Base-by-base conservation (phyloP, 176 grass and related monocot species). In the Pharus latifolius region DNA sequence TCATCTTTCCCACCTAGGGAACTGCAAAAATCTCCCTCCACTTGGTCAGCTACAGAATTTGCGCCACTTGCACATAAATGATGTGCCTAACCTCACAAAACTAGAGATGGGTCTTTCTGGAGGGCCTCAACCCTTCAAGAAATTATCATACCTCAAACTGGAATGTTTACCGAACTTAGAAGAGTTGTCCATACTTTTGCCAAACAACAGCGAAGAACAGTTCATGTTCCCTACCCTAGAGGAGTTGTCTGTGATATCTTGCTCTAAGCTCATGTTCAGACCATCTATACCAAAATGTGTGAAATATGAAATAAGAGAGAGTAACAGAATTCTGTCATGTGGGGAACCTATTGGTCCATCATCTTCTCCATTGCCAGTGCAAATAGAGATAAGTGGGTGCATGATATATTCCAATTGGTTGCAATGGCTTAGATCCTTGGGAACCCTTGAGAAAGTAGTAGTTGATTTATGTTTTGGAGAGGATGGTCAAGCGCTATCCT, bases 181-280 rank as follows among this genome's bases (percentile, higher is more conserved):
- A 37, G 51, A 71, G 55, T 25, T 69, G 25, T 28, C 10, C 19
- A 63, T 70, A 53, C 7, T 70, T 11, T 51, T 14, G 32, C 11
- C 8, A 1, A 22, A 44, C 11, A 30, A 53, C 43, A 70, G 8
- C 6, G 77, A 70, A 14, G 18, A 52, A 4, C 37, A 62, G 3
- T 80, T 80, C 47, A 64, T 80, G 26, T 80, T 80, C 10, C 77
- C 77, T 30, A 5, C 37, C 72, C 67, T 80, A 63, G 57, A 72
- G 9, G 56, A 72, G 11, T 72, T 80, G 19, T 72, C 27, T 2
- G 46, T 80, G 19, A 5, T 72, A 45, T 80, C 14, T 2, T 80
- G 77, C 6, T 13, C n/a, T 33, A 52, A 46, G 5, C 57, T 80
- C 10, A 53, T 72, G 3, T 80, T 72, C 47, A 55, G 26, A 33